Conservation (phyloP, 2,329 filamentous ascomycete genomes). For the Aspergillus caelatus region DNA sequence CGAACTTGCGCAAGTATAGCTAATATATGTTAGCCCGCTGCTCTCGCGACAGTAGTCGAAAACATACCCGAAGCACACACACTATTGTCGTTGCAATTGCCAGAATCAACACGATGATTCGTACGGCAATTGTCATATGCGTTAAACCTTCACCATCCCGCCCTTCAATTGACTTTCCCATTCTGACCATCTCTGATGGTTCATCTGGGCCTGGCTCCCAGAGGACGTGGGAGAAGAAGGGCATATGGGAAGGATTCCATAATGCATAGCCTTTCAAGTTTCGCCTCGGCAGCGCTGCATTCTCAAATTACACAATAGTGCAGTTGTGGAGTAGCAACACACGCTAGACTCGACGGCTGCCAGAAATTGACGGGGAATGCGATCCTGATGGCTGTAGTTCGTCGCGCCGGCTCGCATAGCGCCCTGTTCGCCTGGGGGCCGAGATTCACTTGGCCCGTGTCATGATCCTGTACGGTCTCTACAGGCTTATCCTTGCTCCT, state of each 20-base stretch:
- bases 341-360: background rate
- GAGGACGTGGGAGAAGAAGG: background rate
- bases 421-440: background rate
- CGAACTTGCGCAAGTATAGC: constrained; percentile 21
- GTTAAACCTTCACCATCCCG: background rate
- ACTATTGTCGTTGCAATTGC: constrained; percentile 8
- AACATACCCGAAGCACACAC: constrained; percentile 9
- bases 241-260: background rate
- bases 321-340: background rate
- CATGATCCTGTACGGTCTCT: too few species aligned
- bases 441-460: background rate
- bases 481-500: background rate
- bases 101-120: constrained; percentile 3
- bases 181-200: background rate
- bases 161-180: background rate
- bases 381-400: background rate
- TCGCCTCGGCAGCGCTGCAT: too few species aligned
- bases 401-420: background rate
- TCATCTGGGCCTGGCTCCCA: background rate
- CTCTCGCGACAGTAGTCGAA: background rate
- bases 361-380: background rate
- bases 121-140: constrained; percentile 6
- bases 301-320: background rate
- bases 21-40: background rate
- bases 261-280: background rate